Evolutionary conservation across 257 asterid species (phyloP).

Genomic region (Solanum appendiculatum): DNA sequence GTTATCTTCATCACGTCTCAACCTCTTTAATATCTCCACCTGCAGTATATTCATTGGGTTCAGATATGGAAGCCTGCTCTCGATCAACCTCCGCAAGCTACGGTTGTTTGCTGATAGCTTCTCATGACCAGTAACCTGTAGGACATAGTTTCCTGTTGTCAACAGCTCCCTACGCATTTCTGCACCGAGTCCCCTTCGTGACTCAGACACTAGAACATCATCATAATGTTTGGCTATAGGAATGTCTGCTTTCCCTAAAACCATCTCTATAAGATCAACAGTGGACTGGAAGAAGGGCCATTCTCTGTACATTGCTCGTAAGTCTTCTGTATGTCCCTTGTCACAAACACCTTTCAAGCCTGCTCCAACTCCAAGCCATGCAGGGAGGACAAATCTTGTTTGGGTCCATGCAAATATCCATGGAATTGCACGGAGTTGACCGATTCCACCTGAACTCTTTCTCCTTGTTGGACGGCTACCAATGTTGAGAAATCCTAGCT

Average conservation of each 20-base stretch:
- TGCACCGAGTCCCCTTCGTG: constrained; percentile 56
- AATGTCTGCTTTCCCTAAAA: constrained; percentile 77
- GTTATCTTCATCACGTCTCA: constrained; percentile 67
- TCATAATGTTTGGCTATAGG: constrained; percentile 83
- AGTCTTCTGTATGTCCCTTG: constrained; percentile 60
- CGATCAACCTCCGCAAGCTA: constrained; percentile 63
- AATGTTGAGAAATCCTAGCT: constrained; percentile 84
- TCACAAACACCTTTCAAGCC: constrained; percentile 76
- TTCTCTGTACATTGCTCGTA: constrained; percentile 82
- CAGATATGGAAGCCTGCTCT: constrained; percentile 89
- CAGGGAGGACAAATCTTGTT: constrained; percentile 86
- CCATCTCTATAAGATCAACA: constrained; percentile 89
- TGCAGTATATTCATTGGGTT: constrained; percentile 91
- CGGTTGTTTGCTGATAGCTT: constrained; percentile 64
- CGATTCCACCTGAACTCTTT: constrained; percentile 59
- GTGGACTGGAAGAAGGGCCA: constrained; percentile 97
- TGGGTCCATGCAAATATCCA: constrained; percentile 99
- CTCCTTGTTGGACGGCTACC: constrained; percentile 95
- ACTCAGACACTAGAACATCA: constrained; percentile 68
- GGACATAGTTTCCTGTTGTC: constrained; percentile 59
- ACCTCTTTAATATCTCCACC: constrained; percentile 84
- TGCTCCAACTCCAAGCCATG: constrained; percentile 98
- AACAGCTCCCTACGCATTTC: constrained; percentile 69
- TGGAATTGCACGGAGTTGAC: constrained; percentile 84
- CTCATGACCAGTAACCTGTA: constrained; percentile 71